Evolutionary conservation across 495 filamentous ascomycete genomes (phyloP).

Genomic region (Aspergillus conjunctus): DNA sequence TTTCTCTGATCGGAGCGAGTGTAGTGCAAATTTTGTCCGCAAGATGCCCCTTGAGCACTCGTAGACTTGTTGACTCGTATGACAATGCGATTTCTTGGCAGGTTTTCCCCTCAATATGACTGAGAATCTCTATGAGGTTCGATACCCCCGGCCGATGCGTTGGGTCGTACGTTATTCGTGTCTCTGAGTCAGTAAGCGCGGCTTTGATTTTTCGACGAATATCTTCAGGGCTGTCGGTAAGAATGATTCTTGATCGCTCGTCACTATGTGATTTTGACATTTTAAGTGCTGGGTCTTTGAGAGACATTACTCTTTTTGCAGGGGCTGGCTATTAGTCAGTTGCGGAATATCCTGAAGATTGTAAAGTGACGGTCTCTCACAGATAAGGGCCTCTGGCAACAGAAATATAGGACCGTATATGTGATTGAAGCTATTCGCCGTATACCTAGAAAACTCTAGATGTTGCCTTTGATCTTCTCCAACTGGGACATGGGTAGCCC

Average conservation of each 20-base stretch:
- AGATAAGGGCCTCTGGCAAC: slow-evolving; percentile 72
- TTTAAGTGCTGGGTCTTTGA: slow-evolving; percentile 71
- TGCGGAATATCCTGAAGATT: background rate
- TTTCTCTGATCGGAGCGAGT: slow-evolving; percentile 61
- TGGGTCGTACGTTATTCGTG: slow-evolving; percentile 71
- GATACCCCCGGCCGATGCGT: slow-evolving; percentile 73
- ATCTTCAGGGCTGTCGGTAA: slow-evolving; percentile 64
- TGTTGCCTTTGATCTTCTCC: slow-evolving; percentile 93
- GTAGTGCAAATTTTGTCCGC: slow-evolving; percentile 54
- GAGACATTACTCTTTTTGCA: slow-evolving; percentile 84
- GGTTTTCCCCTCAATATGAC: slow-evolving; percentile 59
- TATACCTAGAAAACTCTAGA: slow-evolving; percentile 85
- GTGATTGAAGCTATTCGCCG: slow-evolving; percentile 82
- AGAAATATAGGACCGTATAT: slow-evolving; percentile 64
- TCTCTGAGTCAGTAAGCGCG: slow-evolving; percentile 75
- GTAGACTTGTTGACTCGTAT: slow-evolving; percentile 53
- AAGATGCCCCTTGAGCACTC: slow-evolving; percentile 67
- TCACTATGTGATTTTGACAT: slow-evolving; percentile 90
- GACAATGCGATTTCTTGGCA: slow-evolving; percentile 59
- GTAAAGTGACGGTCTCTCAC: slow-evolving; percentile 48
- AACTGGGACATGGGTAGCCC: slow-evolving; percentile 92
- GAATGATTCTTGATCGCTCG: slow-evolving; percentile 71
- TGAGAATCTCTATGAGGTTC: slow-evolving; percentile 78
- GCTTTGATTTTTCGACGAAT: slow-evolving; percentile 67
- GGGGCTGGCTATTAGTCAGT: slow-evolving; percentile 52